Percentiles rank a stretch among this genome's conserved stretches.
Conservation (phyloP, 148 eudicot genomes). For the Vaccinium vitisidaea region DNA sequence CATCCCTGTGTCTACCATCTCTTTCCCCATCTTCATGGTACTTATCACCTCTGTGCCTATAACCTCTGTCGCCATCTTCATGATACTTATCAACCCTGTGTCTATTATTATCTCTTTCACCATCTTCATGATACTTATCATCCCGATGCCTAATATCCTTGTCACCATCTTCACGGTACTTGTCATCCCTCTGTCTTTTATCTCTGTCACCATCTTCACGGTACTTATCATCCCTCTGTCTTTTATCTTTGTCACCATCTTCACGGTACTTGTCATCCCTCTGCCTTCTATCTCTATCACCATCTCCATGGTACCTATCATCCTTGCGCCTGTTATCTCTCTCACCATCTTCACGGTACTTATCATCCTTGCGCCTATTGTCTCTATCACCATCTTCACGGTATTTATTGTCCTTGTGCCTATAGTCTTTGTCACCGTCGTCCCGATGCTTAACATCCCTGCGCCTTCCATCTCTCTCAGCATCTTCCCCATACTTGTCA, state of each 20-base stretch:
- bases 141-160: conserved; percentile 16
- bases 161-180: conserved; percentile 25
- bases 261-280: conserved; percentile 36
- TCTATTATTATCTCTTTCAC: conserved; percentile 41
- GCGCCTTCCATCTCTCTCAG: conserved; percentile 15
- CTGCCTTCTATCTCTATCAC: conserved; percentile 47
- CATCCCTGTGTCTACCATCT: conserved; percentile 16
- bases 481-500: conserved; percentile 24
- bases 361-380: conserved; percentile 32
- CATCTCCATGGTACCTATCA: conserved; percentile 24
- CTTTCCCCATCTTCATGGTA: conserved; percentile 21
- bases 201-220: conserved; percentile 41
- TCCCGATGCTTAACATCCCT: conserved; percentile 22
- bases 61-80: conserved; percentile 6
- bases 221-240: conserved; percentile 31
- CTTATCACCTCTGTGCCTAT: conserved; percentile 17
- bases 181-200: conserved; percentile 34
- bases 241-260: conserved; percentile 37
- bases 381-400: conserved; percentile 41
- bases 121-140: conserved; percentile 42
- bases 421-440: conserved; percentile 12
- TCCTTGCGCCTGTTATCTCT: conserved; percentile 20
- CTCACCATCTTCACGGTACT: conserved; percentile 28
- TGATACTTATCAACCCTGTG: conserved; percentile 15
- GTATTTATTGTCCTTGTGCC: conserved; percentile 25